Conservation (phyloP, 331 rosid genomes). For the Quercus tomentella region DNA sequence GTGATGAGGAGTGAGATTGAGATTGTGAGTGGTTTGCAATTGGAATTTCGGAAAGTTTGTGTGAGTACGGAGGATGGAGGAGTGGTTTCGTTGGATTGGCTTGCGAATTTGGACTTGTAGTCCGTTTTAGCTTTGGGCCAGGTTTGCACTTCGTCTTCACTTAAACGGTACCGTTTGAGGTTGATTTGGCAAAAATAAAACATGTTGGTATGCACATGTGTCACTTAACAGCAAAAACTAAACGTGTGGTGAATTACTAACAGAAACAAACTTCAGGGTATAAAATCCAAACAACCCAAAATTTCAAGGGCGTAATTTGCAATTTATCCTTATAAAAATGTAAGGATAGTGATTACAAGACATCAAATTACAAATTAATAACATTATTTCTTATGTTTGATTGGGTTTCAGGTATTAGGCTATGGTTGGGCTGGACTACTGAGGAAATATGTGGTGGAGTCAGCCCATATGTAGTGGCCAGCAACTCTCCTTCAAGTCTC, state of each 20-base stretch:
- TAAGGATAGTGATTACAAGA: too few relatives aligned
- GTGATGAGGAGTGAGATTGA: neutral
- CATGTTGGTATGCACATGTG: accelerated
- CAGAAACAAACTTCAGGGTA: accelerated
- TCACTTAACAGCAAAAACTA: too few relatives aligned
- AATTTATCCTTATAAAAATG: too few relatives aligned
- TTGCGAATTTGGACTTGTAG: constrained; percentile 58
- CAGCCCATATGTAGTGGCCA: constrained; percentile 88
- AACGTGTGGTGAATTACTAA: accelerated
- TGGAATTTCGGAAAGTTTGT: constrained; percentile 72
- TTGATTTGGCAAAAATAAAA: too few relatives aligned
- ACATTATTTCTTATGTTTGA: neutral
- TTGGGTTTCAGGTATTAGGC: constrained; percentile 41
- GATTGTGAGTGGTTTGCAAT: constrained; percentile 14
- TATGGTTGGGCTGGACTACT: constrained; percentile 76
- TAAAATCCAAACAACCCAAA: too few relatives aligned
- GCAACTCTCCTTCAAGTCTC: constrained; percentile 70
- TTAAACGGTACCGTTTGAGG: too few relatives aligned
- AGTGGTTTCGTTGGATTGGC: constrained; percentile 88
- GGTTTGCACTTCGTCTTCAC: too few relatives aligned
- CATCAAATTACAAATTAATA: too few relatives aligned
- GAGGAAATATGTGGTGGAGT: constrained; percentile 70
- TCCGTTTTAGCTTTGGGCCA: too few relatives aligned
- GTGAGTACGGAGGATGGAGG: constrained; percentile 71
- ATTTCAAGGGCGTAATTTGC: accelerated